These are phyloP conservation scores for Fibroporia radiculosa DNA, from an alignment of 768 basidiomycete species.

Conservation along the genomic window DNA sequence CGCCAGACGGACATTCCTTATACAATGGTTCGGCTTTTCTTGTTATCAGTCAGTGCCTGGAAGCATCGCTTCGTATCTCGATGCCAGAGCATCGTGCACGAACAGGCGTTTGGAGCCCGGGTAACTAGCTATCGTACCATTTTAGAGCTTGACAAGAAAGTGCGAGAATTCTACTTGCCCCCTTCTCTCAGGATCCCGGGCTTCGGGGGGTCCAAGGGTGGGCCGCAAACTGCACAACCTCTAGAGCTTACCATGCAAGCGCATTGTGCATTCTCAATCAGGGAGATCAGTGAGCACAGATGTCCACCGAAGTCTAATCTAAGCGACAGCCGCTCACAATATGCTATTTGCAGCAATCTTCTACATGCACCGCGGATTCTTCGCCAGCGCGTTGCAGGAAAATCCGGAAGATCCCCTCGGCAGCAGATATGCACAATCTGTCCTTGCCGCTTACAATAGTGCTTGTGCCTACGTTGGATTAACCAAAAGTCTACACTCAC, in stretches of 20 bases:
- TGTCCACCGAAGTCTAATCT: too few relatives aligned
- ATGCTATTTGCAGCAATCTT: constrained; percentile 41
- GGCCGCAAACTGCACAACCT: constrained; percentile 24
- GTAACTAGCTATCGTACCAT: constrained; percentile 54
- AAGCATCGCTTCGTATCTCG: constrained; percentile 59
- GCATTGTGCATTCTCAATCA: constrained; percentile 58
- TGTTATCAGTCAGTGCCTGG: constrained; percentile 49
- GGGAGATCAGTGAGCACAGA: constrained; percentile 52
- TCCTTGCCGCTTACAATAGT: constrained; percentile 61
- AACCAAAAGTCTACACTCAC: constrained; percentile 55
- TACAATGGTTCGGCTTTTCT: too few relatives aligned
- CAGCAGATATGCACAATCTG: constrained; percentile 61
- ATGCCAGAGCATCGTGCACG: constrained; percentile 57
- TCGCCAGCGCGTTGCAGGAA: constrained; percentile 62
- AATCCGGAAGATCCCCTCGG: constrained; percentile 56
- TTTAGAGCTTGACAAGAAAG: constrained; percentile 59
- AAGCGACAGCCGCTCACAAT: not conserved
- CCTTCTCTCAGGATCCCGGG: constrained; percentile 58
- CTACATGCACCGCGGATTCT: constrained; percentile 72
- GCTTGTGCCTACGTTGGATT: constrained; percentile 63
- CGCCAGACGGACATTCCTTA: too few relatives aligned
- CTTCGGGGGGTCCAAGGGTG: constrained; percentile 34
- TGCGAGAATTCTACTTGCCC: constrained; percentile 56
- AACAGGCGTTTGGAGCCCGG: constrained; percentile 59
- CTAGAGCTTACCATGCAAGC: constrained; percentile 61